Percentiles rank a stretch among this genome's conserved stretches.
Conservation (phyloP, 257 asterid genomes). For the Nicotiana attenuata region DNA sequence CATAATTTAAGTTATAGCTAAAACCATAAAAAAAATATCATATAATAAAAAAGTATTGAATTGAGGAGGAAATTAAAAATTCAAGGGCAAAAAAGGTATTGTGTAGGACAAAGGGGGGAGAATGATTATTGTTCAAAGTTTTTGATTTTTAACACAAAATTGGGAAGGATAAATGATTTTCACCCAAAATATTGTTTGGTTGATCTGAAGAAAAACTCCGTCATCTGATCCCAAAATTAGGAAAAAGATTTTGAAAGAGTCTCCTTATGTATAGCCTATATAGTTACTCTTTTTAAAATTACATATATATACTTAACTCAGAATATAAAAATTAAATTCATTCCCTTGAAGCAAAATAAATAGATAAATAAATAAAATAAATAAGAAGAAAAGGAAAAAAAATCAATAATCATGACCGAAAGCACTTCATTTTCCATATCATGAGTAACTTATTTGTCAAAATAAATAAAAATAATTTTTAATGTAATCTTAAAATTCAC, state of each 20-base stretch:
- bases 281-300: background rate
- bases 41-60: too few relatives aligned
- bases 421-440: background rate
- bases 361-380: background rate
- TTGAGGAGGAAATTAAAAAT: too few relatives aligned
- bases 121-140: too few relatives aligned
- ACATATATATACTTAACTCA: background rate
- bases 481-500: too few relatives aligned
- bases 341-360: background rate
- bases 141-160: too few relatives aligned
- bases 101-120: too few relatives aligned
- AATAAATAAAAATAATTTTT: too few relatives aligned
- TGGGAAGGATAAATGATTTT: too few relatives aligned
- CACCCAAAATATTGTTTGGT: background rate
- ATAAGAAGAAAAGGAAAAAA: background rate
- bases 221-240: slow-evolving; percentile 5
- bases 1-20: too few relatives aligned
- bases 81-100: too few relatives aligned
- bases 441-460: too few relatives aligned
- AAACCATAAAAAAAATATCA: too few relatives aligned
- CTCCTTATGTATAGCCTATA: background rate
- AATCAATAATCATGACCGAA: slow-evolving; percentile 5
- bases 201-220: background rate
- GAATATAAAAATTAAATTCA: background rate
- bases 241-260: background rate